These are phyloP conservation scores for Fagus crenata DNA, from an alignment of 306 rosid genomes.

Conservation along the genomic window DNA sequence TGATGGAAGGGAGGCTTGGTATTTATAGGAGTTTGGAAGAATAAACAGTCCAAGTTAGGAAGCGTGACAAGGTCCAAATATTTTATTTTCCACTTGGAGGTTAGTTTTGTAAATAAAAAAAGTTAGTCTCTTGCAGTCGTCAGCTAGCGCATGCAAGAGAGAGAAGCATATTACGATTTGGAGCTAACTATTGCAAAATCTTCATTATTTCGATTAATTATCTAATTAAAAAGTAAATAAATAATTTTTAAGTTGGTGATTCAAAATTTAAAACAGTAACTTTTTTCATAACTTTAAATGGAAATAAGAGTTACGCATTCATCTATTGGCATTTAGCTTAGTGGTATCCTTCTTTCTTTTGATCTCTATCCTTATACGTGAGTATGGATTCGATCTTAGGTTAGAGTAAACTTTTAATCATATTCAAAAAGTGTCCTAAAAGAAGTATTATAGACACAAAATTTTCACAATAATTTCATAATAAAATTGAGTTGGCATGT, in stretches of 20 bases:
- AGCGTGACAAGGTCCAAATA: conserved; percentile 13
- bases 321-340: too few species aligned
- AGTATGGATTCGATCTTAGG: too few species aligned
- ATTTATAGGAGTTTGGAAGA: conserved; percentile 57
- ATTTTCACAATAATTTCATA: too few species aligned
- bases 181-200: too few species aligned
- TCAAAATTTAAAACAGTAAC: background rate
- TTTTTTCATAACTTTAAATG: background rate
- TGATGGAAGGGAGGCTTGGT: conserved; percentile 21
- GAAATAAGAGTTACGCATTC: background rate
- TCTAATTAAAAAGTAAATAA: too few species aligned
- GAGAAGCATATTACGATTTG: background rate
- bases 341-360: too few species aligned
- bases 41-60: conserved; percentile 7
- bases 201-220: too few species aligned
- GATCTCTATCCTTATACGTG: too few species aligned
- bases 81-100: conserved; percentile 3
- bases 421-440: too few species aligned
- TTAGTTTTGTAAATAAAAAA: conserved; percentile 36
- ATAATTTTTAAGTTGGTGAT: background rate
- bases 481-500: too few species aligned
- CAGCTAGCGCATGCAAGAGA: conserved; percentile 46
- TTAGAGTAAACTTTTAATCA: too few species aligned
- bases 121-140: conserved; percentile 39
- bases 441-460: too few species aligned